Base-by-base conservation (phyloP, 345 rosid species). In the Gossypium herbaceum region DNA sequence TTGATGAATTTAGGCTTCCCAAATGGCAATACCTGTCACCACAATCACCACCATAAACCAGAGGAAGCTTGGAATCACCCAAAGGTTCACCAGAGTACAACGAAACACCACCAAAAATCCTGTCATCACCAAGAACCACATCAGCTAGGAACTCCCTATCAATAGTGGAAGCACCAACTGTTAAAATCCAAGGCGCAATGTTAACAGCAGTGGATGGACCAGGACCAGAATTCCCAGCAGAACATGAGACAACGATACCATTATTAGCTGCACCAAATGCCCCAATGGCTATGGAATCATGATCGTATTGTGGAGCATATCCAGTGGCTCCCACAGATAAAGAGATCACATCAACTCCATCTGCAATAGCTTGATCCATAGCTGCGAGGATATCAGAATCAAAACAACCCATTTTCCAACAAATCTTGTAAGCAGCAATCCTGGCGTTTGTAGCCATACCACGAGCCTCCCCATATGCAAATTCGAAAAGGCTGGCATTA, bases 381-480 rank as follows among this genome's bases (percentile, higher is more conserved):
- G 97, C 98, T 0, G 98, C 99, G n/a, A 93, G 89, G 51, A 93
- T 91, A 70, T 95, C 98, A 10, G 98, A 95, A 41, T 92, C 96
- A 70, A 85, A 95, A 20, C 99, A 95, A 2, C 98, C 97, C 0
- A 77, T 0, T 9, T 65, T 79, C 99, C 98, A 95, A 34, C 98
- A 95, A 71, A 91, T 91, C 85, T 93, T 93, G 63, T 93, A 95
- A 1, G 90, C 93, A 0, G 99, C 96, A 63, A 93, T 83, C 27
- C 98, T 81, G 7, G 99, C 97, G 44, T 86, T 90, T 0, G 85
- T 73, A 3, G 99, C 99, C 93, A 93, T 89, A 17, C 99, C 98
- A 22, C 96, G 89, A 27, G 99, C 99, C 57, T 84, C 87, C 3
- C 99, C 99, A 0, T 1, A 27, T 0, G 99, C 98, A 67, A 83